Percentiles rank a stretch among this genome's conserved stretches.
Evolutionary conservation across 495 filamentous ascomycete species (phyloP).

Genomic region (Penicillium maclennaniae): DNA sequence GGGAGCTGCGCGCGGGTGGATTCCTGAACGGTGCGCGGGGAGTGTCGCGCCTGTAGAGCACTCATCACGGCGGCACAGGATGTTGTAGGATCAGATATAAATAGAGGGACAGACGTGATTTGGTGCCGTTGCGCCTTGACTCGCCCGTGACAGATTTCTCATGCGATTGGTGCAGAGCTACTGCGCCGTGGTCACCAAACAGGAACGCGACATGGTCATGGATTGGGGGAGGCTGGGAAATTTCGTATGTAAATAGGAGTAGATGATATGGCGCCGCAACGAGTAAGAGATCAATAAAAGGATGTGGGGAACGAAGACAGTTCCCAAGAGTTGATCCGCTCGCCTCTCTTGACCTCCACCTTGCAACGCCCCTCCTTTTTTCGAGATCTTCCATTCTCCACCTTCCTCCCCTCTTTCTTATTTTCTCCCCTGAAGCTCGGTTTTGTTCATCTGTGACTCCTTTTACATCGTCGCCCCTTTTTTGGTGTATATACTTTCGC

Average conservation of each 20-base stretch:
- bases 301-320: not conserved
- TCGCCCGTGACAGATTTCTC: constrained; percentile 16
- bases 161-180: constrained; percentile 24
- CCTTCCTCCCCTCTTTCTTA: constrained; percentile 12
- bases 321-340: constrained; percentile 6
- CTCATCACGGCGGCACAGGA: not conserved
- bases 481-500: constrained; percentile 22
- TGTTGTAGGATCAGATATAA: constrained; percentile 7
- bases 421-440: constrained; percentile 8
- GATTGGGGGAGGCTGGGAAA: constrained; percentile 1
- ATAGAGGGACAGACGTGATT: constrained; percentile 4
- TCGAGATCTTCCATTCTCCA: constrained; percentile 15
- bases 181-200: constrained; percentile 1
- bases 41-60: constrained; percentile 25
- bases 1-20: constrained; percentile 25
- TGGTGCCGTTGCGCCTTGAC: constrained; percentile 7
- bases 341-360: constrained; percentile 6
- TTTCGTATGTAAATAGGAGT: not conserved
- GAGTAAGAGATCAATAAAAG: not conserved
- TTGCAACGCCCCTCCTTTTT: constrained; percentile 15
- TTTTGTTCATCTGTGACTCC: constrained; percentile 10
- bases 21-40: constrained; percentile 18
- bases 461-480: constrained; percentile 11
- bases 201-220: not conserved
- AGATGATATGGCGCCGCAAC: not conserved